Percentiles rank a stretch among this genome's conserved stretches.
Conservation (phyloP, 176 grass and related monocot genomes). For the Lolium perenne region DNA sequence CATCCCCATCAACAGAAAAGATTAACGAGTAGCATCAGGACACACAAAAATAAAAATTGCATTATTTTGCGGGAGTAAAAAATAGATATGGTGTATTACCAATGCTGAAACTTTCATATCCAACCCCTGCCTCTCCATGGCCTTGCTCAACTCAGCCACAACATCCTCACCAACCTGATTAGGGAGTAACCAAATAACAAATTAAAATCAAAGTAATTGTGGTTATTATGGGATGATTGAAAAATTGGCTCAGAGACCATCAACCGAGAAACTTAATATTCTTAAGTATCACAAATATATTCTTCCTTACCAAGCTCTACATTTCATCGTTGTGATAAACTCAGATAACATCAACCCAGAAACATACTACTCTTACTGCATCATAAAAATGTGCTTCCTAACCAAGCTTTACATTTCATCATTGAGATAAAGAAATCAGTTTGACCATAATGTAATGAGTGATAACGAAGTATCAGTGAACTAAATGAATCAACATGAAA, state of each 20-base stretch:
- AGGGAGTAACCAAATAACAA: constrained; percentile 31
- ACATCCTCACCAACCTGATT: constrained; percentile 69
- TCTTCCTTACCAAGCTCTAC: constrained; percentile 4
- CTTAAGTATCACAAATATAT: constrained; percentile 1
- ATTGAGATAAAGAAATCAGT: background rate
- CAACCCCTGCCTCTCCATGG: constrained; percentile 70
- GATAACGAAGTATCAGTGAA: background rate
- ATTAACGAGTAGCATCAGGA: background rate
- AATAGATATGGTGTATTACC: constrained; percentile 42
- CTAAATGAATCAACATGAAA: background rate
- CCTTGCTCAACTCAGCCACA: constrained; percentile 63
- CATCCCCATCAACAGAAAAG: background rate
- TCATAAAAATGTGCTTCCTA: constrained; percentile 25
- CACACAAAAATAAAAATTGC: background rate
- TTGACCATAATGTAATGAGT: background rate
- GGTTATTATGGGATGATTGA: background rate
- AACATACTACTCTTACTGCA: background rate
- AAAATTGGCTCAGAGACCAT: constrained; percentile 12
- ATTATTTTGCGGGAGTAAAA: background rate
- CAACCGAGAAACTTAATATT: background rate
- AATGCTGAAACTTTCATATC: constrained; percentile 75
- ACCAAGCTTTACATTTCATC: background rate
- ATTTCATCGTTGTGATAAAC: background rate
- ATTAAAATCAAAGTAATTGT: constrained; percentile 16
- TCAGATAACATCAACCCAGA: constrained; percentile 7